These are phyloP conservation scores for Polytolypa hystricis DNA, from an alignment of 2,329 filamentous ascomycete species.

Conservation along the genomic window DNA sequence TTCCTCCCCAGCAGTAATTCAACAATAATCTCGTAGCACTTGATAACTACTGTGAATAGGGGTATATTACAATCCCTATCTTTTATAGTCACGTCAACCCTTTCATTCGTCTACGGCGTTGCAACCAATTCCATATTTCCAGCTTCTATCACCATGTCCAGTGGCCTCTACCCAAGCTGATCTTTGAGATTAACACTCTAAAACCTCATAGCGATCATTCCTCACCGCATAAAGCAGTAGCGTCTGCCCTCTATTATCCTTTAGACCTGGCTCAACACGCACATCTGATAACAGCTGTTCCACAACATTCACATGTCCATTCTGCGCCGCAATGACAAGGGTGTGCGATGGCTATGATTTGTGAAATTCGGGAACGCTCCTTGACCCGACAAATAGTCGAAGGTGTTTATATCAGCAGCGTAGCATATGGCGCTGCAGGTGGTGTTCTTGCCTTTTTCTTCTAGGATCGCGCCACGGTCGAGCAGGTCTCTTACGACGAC, in stretches of 20 bases:
- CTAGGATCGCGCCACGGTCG: slow-evolving; percentile 6
- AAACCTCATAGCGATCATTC: slow-evolving; percentile 2
- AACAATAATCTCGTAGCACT: not conserved
- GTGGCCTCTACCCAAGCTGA: slow-evolving; percentile 1
- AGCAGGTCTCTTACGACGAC: slow-evolving; percentile 8
- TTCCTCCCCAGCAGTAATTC: slow-evolving; percentile 1
- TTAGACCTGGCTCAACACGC: slow-evolving; percentile 5
- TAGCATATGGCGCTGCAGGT: slow-evolving; percentile 6
- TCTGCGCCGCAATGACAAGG: slow-evolving; percentile 7
- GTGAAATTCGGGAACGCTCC: slow-evolving; percentile 4
- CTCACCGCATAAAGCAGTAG: slow-evolving; percentile 7
- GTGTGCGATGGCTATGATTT: slow-evolving; percentile 1
- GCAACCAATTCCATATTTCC: not conserved
- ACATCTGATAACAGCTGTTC: slow-evolving; percentile 6
- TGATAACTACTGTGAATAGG: not conserved
- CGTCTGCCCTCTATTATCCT: slow-evolving; percentile 3
- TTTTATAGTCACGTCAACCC: not conserved
- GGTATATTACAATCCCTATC: not conserved
- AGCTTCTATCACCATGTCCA: not conserved
- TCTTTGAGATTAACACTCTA: slow-evolving; percentile 3
- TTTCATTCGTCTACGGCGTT: not conserved
- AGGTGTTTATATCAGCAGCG: slow-evolving; percentile 7
- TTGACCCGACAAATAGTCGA: slow-evolving; percentile 4
- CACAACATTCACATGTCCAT: slow-evolving; percentile 6
- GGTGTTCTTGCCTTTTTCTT: slow-evolving; percentile 2